phyloP scores from a whole-genome alignment of 345 rosid genomes.

The Corchorus olitorius region DNA sequence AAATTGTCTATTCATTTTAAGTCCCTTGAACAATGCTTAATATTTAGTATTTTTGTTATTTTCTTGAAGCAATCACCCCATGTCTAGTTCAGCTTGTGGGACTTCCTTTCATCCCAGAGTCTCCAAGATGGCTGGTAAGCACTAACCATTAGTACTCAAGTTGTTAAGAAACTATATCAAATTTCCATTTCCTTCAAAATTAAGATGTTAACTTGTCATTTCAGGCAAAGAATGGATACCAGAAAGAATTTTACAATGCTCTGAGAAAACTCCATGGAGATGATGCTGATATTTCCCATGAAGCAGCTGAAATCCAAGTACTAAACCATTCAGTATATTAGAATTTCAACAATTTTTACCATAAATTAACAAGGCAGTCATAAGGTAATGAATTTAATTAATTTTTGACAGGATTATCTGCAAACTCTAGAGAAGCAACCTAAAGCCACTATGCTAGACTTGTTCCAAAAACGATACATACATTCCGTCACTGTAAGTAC shows the following conservation, averaged over 20 bases:
- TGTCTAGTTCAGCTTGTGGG: conserved; percentile 42
- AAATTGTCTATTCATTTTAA: neutral
- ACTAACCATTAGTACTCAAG: neutral
- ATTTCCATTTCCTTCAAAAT: neutral
- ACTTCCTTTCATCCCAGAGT: conserved; percentile 49
- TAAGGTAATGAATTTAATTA: neutral
- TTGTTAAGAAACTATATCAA: neutral
- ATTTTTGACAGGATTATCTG: conserved; percentile 15
- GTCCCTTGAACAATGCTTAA: neutral
- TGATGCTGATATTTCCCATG: conserved; percentile 14
- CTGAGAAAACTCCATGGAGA: conserved; percentile 12
- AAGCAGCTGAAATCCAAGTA: conserved; percentile 26
- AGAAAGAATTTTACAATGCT: conserved; percentile 12
- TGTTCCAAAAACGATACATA: conserved; percentile 19
- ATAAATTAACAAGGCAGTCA: neutral
- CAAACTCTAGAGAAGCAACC: conserved; percentile 12
- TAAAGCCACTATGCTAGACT: conserved; percentile 5
- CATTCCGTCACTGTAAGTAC: conserved; percentile 12
- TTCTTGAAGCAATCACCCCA: conserved; percentile 45
- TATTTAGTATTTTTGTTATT: neutral
- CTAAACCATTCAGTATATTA: neutral
- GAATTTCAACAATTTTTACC: neutral
- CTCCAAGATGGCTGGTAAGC: conserved; percentile 69
- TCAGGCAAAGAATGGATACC: conserved; percentile 20
- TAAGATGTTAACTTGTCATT: neutral